Evolutionary conservation across 331 rosid species (phyloP), one percentile per base, ranked within the genome.

Genomic region (Acacia pycnantha): DNA sequence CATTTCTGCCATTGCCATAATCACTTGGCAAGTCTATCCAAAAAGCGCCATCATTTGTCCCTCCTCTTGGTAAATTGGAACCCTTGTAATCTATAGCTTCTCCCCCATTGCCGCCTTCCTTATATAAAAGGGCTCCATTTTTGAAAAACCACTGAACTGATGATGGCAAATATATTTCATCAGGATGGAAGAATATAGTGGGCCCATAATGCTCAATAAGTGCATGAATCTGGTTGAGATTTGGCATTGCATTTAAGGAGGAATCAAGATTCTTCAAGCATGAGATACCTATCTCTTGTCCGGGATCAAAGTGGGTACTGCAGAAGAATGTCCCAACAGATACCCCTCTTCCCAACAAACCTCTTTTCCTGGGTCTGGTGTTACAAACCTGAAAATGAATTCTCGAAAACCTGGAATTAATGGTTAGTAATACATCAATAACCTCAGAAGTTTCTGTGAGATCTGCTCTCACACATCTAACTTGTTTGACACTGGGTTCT

Each of bases 91-190:
- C 91, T 54, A 95, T 91, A 12, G 89, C 65, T 50, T 73, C 78
- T 44, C 92, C 94, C 80, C 79, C 87, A n/a, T 48, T 77, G 48
- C 64, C 78, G 19, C 81, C 91, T 8, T 88, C 90, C 54, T 76
- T 2, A 74, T 73, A 89, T 84, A 95, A 47, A 84, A 88, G 86
- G 37, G 97, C 92, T 79, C 99, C 98, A 31, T 93, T 93, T 84
- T 92, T 93, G 68, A 95, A 93, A 89, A 90, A 93, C 99, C 99
- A 95, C n/a, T 81, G 89, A 26, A 95, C 92, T 4, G 99, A 95
- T 18, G 97, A 95, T 19, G 98, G 93, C 83, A 95, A 24, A 88
- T 88, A 95, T 35, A 54, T 85, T 87, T 95, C 99, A 29, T 90
- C 86, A 12, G 99, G 99, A 81, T 95, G 98, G 84, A 95, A 95